Evolutionary conservation across 306 rosid genomes (phyloP).

Genomic region (Vicia villosa): DNA sequence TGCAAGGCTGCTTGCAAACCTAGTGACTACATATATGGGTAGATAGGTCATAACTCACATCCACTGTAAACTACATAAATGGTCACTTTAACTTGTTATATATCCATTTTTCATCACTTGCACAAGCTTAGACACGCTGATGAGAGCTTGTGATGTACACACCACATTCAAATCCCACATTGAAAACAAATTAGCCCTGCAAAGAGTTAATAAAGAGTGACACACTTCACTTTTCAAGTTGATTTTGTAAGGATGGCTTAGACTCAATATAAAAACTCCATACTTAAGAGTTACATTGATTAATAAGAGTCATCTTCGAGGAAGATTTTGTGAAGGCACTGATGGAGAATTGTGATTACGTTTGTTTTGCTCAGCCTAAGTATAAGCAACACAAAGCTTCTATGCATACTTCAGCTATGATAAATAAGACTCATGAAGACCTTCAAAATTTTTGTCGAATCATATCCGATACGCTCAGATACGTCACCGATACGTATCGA

Average conservation of each 20-base stretch:
- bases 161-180: background rate
- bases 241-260: no score
- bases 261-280: no score
- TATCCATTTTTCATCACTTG: background rate
- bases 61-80: background rate
- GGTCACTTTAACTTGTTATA: background rate
- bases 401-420: background rate
- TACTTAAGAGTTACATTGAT: conserved; percentile 14
- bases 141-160: conserved; percentile 30
- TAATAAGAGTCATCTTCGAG: background rate
- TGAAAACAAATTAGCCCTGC: no score
- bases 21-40: background rate
- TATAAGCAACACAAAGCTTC: background rate
- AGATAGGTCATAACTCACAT: background rate
- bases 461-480: no score
- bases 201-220: no score
- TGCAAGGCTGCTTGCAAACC: background rate
- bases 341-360: conserved; percentile 41
- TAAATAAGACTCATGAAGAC: background rate
- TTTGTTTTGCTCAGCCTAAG: conserved; percentile 19
- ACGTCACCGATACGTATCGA: no score
- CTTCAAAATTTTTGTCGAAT: no score
- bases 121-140: background rate
- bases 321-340: conserved; percentile 1
- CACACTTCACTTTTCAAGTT: no score